A percentile compares a stretch with the other conserved stretches of the same genome.
These are phyloP conservation scores for Penicillium sclerotiorum DNA, from an alignment of 2,329 filamentous ascomycete genomes.

Conservation along the genomic window DNA sequence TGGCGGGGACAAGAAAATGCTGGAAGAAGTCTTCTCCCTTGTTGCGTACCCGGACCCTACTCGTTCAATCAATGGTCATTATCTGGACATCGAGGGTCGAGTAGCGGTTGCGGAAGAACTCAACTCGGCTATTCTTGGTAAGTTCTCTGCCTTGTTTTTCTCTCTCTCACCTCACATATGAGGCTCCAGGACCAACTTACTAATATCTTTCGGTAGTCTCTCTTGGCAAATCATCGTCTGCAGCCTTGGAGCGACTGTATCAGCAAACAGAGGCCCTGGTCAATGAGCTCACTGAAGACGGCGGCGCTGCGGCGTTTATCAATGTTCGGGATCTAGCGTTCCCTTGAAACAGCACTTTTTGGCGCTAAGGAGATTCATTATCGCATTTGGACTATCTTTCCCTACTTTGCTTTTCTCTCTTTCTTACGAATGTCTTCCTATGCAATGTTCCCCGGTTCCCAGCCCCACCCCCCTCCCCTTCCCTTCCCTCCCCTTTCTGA, in stretches of 20 bases:
- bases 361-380: too few relatives aligned
- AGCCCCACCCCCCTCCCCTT: too few relatives aligned
- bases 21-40: conserved; percentile 84
- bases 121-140: conserved; percentile 89
- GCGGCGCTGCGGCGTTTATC: conserved; percentile 80
- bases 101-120: conserved; percentile 86
- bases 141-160: conserved; percentile 31
- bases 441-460: too few relatives aligned
- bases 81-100: conserved; percentile 75
- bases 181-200: not conserved
- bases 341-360: conserved; percentile 28
- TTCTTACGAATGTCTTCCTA: not conserved
- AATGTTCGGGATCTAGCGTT: conserved; percentile 62
- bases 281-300: conserved; percentile 77
- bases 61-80: conserved; percentile 72
- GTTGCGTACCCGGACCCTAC: conserved; percentile 84
- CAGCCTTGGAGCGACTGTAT: conserved; percentile 81
- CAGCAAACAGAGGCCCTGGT: conserved; percentile 85
- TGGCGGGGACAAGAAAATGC: conserved; percentile 69
- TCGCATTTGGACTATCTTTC: conserved; percentile 1
- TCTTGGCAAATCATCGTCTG: conserved; percentile 83
- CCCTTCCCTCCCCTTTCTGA: too few relatives aligned
- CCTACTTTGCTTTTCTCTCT: not conserved
- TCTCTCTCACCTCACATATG: not conserved
- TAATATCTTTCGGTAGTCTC: conserved; percentile 64